Percentiles rank a stretch among this genome's conserved stretches.
Conservation (phyloP, 1,284 basidiomycete species). For the Ceratobasidium sp. region DNA sequence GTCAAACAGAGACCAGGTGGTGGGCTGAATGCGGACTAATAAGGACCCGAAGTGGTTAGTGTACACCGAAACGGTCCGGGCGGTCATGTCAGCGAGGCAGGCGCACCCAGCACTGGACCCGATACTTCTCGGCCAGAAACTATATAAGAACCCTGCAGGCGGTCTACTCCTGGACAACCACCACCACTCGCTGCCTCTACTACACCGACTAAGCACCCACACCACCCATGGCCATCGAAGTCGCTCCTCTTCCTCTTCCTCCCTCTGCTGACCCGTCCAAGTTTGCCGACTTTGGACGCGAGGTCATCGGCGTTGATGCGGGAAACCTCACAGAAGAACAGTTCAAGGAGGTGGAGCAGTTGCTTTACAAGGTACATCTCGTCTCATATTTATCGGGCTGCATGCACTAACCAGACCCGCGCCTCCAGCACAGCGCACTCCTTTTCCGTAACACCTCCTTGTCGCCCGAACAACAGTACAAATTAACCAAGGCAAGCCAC, state of each 20-base stretch:
- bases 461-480: slow-evolving; percentile 83
- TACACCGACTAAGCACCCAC: not conserved
- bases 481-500: slow-evolving; percentile 72
- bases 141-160: not conserved
- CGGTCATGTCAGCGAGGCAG: not conserved
- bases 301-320: slow-evolving; percentile 68
- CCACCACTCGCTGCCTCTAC: not conserved
- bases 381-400: not conserved
- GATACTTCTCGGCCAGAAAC: slow-evolving; percentile 4
- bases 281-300: slow-evolving; percentile 69
- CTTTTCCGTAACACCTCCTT: slow-evolving; percentile 75
- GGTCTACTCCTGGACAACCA: not conserved
- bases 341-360: slow-evolving; percentile 65
- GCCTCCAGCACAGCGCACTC: slow-evolving; percentile 68
- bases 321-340: slow-evolving; percentile 61
- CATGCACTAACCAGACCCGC: not conserved
- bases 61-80: slow-evolving; percentile 18
- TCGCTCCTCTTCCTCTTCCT: slow-evolving; percentile 64
- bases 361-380: slow-evolving; percentile 67
- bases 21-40: slow-evolving; percentile 4
- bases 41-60: not conserved
- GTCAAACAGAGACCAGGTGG: not conserved
- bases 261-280: slow-evolving; percentile 63
- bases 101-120: not conserved
- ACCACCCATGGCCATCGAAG: slow-evolving; percentile 62